phyloP scores from a whole-genome alignment of 2,329 filamentous ascomycete genomes.

The Incumbomyces lentus region DNA sequence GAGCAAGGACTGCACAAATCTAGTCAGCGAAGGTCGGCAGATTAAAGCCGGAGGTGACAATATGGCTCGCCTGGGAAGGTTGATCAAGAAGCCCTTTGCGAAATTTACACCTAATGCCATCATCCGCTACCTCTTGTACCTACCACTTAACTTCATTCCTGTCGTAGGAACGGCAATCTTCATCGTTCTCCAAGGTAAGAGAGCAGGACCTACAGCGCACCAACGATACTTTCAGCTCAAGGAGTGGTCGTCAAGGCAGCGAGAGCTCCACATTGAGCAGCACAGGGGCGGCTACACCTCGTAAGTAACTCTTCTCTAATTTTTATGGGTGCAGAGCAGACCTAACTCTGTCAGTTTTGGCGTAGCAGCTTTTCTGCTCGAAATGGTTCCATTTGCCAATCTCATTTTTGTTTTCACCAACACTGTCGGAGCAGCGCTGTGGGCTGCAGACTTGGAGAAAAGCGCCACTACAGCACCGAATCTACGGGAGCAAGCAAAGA shows the following conservation, averaged over 20 bases:
- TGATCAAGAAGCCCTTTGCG: constrained; percentile 45
- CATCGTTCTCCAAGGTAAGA: constrained; percentile 60
- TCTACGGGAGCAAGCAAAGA: constrained; percentile 25
- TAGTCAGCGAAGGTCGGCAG: constrained; percentile 67
- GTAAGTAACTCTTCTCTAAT: constrained; percentile 41
- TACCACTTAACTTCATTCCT: constrained; percentile 88
- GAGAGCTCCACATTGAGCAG: constrained; percentile 57
- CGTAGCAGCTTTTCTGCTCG: constrained; percentile 68
- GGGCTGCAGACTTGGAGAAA: constrained; percentile 75
- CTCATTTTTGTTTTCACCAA: constrained; percentile 87
- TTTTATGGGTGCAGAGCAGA: constrained; percentile 6
- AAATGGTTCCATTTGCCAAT: constrained; percentile 73
- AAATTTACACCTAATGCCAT: constrained; percentile 49
- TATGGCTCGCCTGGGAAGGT: constrained; percentile 46
- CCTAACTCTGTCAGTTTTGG: constrained; percentile 42
- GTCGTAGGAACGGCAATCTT: constrained; percentile 76
- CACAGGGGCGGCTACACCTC: constrained; percentile 69
- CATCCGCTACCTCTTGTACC: constrained; percentile 69
- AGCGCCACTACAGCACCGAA: constrained; percentile 23
- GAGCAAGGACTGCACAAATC: constrained; percentile 41
- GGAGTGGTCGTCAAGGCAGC: constrained; percentile 58
- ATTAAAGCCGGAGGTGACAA: constrained; percentile 48
- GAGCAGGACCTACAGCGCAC: constrained; percentile 45
- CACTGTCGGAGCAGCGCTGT: constrained; percentile 83
- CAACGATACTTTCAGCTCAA: constrained; percentile 83